Conservation (phyloP, 2,329 filamentous ascomycete genomes). For the Aschersonia sp. region DNA sequence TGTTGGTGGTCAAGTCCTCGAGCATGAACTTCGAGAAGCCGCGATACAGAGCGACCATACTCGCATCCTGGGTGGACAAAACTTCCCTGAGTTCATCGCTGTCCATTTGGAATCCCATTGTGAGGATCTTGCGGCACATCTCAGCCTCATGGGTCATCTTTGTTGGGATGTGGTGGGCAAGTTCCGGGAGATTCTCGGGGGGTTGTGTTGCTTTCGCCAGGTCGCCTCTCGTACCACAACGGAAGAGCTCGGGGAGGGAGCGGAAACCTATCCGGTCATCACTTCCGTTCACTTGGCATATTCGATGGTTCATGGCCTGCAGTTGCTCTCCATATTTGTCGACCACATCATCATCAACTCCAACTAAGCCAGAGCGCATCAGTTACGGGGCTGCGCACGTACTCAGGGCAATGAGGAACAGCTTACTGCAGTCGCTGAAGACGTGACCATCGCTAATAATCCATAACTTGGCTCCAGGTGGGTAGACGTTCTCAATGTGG, state of each 20-base stretch:
- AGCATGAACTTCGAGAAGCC: conserved; percentile 46
- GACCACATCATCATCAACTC: conserved; percentile 26
- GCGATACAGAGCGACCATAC: conserved; percentile 36
- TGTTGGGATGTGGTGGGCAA: conserved; percentile 16
- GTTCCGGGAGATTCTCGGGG: conserved; percentile 24
- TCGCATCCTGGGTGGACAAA: conserved; percentile 14
- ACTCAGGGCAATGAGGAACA: neutral
- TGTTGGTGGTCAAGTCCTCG: conserved; percentile 15
- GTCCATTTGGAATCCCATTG: conserved; percentile 20
- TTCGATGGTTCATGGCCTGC: conserved; percentile 19
- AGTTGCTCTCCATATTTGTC: conserved; percentile 22
- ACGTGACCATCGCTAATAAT: conserved; percentile 26
- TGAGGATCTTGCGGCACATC: conserved; percentile 16
- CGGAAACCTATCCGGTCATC: conserved; percentile 13
- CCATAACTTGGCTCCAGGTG: conserved; percentile 18
- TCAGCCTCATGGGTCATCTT: conserved; percentile 13
- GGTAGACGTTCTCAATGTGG: conserved; percentile 15
- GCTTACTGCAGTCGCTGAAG: conserved; percentile 24
- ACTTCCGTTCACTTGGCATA: conserved; percentile 10
- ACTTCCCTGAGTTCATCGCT: conserved; percentile 11
- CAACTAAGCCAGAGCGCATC: conserved; percentile 11
- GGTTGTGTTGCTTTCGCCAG: neutral
- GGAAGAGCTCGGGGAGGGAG: conserved; percentile 16
- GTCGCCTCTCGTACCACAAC: conserved; percentile 5
- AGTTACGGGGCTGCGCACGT: neutral